Base-by-base conservation (phyloP, 108 stramenopile species). In the Parietichytrium sp. region DNA sequence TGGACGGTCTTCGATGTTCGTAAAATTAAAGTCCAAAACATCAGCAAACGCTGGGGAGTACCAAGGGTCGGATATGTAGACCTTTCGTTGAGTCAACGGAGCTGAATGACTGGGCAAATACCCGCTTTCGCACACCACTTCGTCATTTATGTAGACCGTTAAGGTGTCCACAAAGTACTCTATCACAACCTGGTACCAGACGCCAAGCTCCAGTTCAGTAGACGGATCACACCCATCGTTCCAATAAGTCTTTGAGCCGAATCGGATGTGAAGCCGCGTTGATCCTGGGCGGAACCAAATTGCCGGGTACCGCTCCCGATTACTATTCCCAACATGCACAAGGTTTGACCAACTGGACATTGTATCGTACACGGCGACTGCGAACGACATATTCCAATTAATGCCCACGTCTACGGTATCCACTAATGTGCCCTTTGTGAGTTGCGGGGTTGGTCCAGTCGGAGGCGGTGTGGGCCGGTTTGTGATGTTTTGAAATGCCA, bases 31-130 rank as follows among this genome's bases (percentile, higher is more conserved):
- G 33, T 72, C 42, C 6, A 12, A 16, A n/a, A 45, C 61, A n/a
- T 72, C 42, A 6, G 45, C 61, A 0, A 42, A 42, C 7, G 61
- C 61, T 31, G 20, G 38, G 8, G 61, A 23, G 20, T 72, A 72
- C 61, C 61, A 72, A 16, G 61, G 61, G 45, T 42, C 61, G 2
- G 38, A 45, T 20, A 72, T 38, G 42, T 72, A 72, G 33, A 72
- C 38, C 10, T 47, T 72, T 27, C 45, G 38, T n/a, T 3, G 16
- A 18, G 18, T 42, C 10, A 1, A 3, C 23, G 38, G 36, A 8
- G 61, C 61, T n/a, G 10, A 38, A 27, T 72, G 36, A 0, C 12
- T 42, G 33, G 36, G 38, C 16, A 18, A 72, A 27, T 45, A 42
- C 15, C 45, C 61, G 10, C 8, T 72, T 33, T 10, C 36, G 61